These are phyloP conservation scores for Aureobasidium sp. DNA, from an alignment of 2,329 filamentous ascomycete species.

Conservation along the genomic window DNA sequence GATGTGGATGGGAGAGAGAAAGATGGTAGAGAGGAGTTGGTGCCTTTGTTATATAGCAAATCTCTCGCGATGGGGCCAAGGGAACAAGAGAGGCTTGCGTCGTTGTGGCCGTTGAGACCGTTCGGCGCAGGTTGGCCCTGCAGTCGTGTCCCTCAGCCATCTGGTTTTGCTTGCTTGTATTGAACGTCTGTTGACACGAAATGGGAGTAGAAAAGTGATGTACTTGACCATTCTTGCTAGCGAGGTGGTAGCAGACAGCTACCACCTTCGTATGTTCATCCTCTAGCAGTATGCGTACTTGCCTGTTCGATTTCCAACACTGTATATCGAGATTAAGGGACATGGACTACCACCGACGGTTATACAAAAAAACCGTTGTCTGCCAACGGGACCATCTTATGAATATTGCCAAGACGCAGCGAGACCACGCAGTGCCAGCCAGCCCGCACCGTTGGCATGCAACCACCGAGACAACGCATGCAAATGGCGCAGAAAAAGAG, in stretches of 20 bases:
- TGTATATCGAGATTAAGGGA: constrained; percentile 1
- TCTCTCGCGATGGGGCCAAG: constrained; percentile 3
- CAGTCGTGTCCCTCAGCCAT: not conserved
- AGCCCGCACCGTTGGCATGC: not conserved
- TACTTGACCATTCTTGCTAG: not conserved
- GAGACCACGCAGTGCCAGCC: constrained; percentile 3
- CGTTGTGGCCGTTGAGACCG: constrained; percentile 7
- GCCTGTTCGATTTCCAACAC: not conserved
- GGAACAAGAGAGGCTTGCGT: constrained; percentile 2
- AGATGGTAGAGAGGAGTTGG: not conserved
- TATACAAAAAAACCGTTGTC: constrained; percentile 11
- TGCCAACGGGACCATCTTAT: constrained; percentile 3
- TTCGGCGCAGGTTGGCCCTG: constrained; percentile 7
- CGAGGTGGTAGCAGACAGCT: not conserved
- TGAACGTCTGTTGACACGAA: not conserved
- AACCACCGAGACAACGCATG: constrained; percentile 8
- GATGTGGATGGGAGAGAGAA: not conserved
- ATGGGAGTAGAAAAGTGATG: not conserved
- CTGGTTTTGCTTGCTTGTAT: not conserved
- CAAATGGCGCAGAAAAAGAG: not conserved
- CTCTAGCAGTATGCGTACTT: not conserved
- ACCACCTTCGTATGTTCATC: not conserved
- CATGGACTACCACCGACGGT: not conserved
- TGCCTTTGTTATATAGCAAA: constrained; percentile 7
- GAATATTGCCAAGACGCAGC: constrained; percentile 7